Percentiles rank a stretch among this genome's conserved stretches.
These are phyloP conservation scores for Auriculariales sp. DNA, from an alignment of 768 basidiomycete genomes.

Conservation along the genomic window DNA sequence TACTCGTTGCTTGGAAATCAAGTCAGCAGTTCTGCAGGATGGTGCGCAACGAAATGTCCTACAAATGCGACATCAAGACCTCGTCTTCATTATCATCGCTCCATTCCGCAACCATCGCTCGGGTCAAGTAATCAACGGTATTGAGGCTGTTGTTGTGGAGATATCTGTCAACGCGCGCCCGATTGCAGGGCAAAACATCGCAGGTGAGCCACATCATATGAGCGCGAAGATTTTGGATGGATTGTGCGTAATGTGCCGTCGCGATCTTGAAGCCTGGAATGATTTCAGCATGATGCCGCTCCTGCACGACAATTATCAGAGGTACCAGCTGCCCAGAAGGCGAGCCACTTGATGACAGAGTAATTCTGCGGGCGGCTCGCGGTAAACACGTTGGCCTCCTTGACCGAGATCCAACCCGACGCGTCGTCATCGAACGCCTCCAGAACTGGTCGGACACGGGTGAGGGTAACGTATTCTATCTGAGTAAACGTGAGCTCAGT, in stretches of 20 bases:
- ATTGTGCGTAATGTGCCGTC: too few relatives aligned
- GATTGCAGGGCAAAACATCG: conserved; percentile 10
- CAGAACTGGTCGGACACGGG: conserved; percentile 12
- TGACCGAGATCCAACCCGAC: conserved; percentile 18
- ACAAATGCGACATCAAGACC: conserved; percentile 13
- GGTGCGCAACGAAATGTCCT: too few relatives aligned
- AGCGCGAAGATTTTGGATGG: conserved; percentile 6
- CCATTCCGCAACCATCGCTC: too few relatives aligned
- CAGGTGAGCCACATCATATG: conserved; percentile 9
- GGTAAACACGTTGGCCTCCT: conserved; percentile 20
- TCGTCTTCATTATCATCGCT: conserved; percentile 13
- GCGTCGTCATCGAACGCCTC: conserved; percentile 22
- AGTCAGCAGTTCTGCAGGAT: too few relatives aligned
- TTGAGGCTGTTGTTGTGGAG: conserved; percentile 9
- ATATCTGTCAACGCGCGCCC: conserved; percentile 13
- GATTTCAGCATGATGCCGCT: too few relatives aligned
- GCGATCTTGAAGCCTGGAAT: too few relatives aligned
- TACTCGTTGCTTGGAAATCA: too few relatives aligned
- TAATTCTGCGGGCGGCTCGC: conserved; percentile 8
- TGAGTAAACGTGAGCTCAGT: too few relatives aligned
- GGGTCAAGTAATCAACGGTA: conserved; percentile 3
- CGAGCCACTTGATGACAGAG: conserved; percentile 19
- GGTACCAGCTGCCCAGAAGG: conserved; percentile 20
- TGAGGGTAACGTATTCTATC: conserved; percentile 11
- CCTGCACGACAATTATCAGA: neutral